Conservation (phyloP, 176 grass and related monocot genomes). For the Pontederia crassipes region DNA sequence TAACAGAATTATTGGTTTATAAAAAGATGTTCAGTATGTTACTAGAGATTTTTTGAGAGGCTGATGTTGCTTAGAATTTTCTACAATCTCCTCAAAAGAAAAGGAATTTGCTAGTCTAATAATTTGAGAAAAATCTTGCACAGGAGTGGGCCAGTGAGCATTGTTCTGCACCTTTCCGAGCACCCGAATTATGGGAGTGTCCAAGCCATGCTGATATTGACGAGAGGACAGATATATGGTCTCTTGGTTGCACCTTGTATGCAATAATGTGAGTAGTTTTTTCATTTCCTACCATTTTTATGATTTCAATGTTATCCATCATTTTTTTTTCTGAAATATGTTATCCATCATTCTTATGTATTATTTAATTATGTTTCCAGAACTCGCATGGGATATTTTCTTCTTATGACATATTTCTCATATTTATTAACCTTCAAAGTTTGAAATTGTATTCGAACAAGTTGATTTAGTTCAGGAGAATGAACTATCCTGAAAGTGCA, state of each 20-base stretch:
- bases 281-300: conserved; percentile 5
- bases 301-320: neutral
- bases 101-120: too few relatives aligned
- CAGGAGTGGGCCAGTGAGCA: conserved; percentile 93
- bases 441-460: too few relatives aligned
- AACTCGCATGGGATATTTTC: too few relatives aligned
- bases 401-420: too few relatives aligned
- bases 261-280: conserved; percentile 70
- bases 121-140: conserved; percentile 16
- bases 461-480: too few relatives aligned
- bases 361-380: too few relatives aligned
- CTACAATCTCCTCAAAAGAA: too few relatives aligned
- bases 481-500: too few relatives aligned
- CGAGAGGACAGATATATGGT: conserved; percentile 95
- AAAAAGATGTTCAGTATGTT: too few relatives aligned
- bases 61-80: neutral
- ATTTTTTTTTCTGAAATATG: neutral
- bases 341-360: neutral
- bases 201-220: conserved; percentile 76
- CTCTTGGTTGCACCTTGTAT: conserved; percentile 86
- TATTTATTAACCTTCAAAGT: too few relatives aligned
- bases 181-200: conserved; percentile 95
- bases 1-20: too few relatives aligned
- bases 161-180: conserved; percentile 88
- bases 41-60: neutral